Evolutionary conservation across 2,329 filamentous ascomycete genomes (phyloP).

Genomic region (Ophidiomyces ophidiicola): DNA sequence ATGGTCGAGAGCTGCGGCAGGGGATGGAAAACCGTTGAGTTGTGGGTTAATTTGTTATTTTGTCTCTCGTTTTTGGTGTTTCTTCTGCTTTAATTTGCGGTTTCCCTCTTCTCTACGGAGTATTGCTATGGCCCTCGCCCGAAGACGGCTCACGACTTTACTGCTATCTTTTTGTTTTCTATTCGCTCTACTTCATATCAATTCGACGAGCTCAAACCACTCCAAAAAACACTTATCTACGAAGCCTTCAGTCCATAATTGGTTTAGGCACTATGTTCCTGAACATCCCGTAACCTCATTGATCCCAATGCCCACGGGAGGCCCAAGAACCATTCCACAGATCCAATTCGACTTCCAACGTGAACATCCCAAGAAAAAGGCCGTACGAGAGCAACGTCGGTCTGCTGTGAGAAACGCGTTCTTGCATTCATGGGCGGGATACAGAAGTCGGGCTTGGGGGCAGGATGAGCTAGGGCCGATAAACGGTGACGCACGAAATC

Average conservation of each 20-base stretch:
- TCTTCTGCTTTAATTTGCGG: background rate
- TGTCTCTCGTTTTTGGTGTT: no score
- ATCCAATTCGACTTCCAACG: conserved; percentile 21
- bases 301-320: conserved; percentile 18
- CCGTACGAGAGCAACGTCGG: conserved; percentile 30
- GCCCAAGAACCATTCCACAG: conserved; percentile 18
- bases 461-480: conserved; percentile 50
- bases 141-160: conserved; percentile 13
- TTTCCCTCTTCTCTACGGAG: background rate
- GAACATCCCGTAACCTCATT: conserved; percentile 18
- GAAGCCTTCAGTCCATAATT: conserved; percentile 4
- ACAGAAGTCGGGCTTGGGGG: conserved; percentile 50
- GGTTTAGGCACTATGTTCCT: conserved; percentile 14
- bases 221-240: background rate
- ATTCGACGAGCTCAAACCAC: background rate
- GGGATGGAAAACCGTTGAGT: no score
- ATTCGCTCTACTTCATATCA: conserved; percentile 8
- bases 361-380: conserved; percentile 21
- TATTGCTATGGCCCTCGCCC: conserved; percentile 7
- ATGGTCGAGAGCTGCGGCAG: no score
- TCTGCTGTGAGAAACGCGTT: conserved; percentile 42
- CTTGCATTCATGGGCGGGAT: conserved; percentile 46
- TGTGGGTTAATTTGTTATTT: no score
- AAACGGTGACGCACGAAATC: conserved; percentile 40
- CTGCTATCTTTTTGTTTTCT: conserved; percentile 11